Conservation (phyloP, 73 alveolate species). For the Paramecium primaurelia region DNA sequence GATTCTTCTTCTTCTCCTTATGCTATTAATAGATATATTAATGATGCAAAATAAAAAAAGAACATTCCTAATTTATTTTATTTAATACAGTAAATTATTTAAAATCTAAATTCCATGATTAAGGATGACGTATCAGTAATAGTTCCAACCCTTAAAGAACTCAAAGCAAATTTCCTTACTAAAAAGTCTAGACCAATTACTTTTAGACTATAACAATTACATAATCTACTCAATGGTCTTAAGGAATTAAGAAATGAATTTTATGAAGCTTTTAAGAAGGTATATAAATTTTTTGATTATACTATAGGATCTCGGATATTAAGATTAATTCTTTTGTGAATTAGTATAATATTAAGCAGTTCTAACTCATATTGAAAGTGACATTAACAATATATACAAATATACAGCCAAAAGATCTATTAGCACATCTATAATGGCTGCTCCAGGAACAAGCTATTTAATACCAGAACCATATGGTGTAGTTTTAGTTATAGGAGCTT, state of each 20-base stretch:
- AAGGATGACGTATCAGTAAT: conserved; percentile 47
- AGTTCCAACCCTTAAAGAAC: conserved; percentile 50
- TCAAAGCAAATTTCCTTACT: conserved; percentile 60
- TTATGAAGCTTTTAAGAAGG: conserved; percentile 60
- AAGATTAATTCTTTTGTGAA: conserved; percentile 51
- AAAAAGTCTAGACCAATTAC: conserved; percentile 62
- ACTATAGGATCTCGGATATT: conserved; percentile 65
- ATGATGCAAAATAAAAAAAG: neutral
- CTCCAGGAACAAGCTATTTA: conserved; percentile 70
- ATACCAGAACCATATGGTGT: conserved; percentile 93
- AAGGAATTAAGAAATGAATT: conserved; percentile 68
- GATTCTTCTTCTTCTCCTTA: neutral
- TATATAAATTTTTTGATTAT: neutral
- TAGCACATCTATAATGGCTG: conserved; percentile 65
- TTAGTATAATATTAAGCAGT: conserved; percentile 43
- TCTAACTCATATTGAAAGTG: conserved; percentile 58
- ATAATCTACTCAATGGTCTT: conserved; percentile 64
- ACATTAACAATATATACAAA: conserved; percentile 44
- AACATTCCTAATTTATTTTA: neutral
- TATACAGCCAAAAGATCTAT: conserved; percentile 64
- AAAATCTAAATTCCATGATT: neutral
- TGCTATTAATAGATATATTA: neutral
- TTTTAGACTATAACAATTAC: conserved; percentile 69
- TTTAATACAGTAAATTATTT: neutral
- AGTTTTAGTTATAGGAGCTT: conserved; percentile 86